Base-by-base conservation (phyloP, 805 yeast genomes). In the Yamadazyma sp. region DNA sequence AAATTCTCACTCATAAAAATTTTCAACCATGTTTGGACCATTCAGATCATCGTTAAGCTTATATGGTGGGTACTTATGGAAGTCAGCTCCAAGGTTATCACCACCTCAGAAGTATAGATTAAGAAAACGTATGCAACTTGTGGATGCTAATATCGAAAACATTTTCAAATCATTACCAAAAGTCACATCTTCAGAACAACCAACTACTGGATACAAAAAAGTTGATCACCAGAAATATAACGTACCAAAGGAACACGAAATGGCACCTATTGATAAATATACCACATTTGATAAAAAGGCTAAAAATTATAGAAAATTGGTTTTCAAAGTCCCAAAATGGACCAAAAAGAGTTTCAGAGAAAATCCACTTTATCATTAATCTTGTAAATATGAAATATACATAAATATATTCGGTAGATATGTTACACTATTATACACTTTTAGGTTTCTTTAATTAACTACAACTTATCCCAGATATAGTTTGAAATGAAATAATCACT, bases 291-390 rank as follows among this genome's bases (percentile, higher is more conserved):
- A 78, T 62, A 82, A 76, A 59, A 78, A 78, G 50, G 74, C 80
- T 10, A 78, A 73, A 51, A 81, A 80, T 14, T 93, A 91, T 63
- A 78, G 98, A 67, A 91, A 88, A 65, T 80, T 89, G 45, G 78
- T 86, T 17, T 98, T 91, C 54, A 67, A 79, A 58, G 84, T 82
- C 27, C 96, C 96, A 14, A 86, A 88, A 56, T 88, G 96, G 95
- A 88, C 97, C 36, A 87, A 82, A 65, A 57, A 78, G 43, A 77
- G 94, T 7, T 73, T 81, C 59, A 80, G 96, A 67, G 78, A 75
- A 39, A 83, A 85, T 53, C 96, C 96, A 29, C 72, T 72, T 40
- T 73, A 80, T 54, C 44, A 44, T 31, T 44, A 38, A 29, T 23
- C 26, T 33, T n/a, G 23, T 22, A 22, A 22, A 22, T 22, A 22